phyloP scores from a whole-genome alignment of 83 land plant genomes.

The Picea mariana region DNA sequence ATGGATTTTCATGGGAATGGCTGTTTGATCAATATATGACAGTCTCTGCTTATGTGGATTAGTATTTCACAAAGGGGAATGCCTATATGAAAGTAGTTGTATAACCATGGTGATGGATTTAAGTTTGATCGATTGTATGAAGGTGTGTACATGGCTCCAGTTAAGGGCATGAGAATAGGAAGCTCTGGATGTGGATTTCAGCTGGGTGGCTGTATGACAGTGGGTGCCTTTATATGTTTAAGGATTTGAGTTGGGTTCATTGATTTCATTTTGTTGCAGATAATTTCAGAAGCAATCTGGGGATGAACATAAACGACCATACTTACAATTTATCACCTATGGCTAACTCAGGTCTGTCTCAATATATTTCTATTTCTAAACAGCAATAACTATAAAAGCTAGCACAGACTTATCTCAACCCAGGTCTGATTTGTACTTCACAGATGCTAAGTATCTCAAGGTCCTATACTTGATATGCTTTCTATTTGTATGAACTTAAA shows the following conservation, averaged over 20 bases:
- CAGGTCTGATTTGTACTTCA: no score
- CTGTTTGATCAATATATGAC: no score
- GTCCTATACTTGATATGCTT: no score
- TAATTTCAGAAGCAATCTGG: background rate
- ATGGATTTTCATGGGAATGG: no score
- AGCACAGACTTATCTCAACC: no score
- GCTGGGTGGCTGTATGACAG: background rate
- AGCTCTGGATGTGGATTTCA: constrained; percentile 1
- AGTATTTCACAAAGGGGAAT: background rate
- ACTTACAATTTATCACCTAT: constrained; percentile 6
- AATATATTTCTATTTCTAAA: background rate
- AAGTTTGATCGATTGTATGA: background rate
- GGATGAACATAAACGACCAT: background rate
- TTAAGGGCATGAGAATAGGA: background rate
- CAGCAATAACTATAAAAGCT: background rate
- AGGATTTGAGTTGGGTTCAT: background rate
- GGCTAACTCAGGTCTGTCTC: constrained; percentile 16
- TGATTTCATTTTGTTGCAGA: background rate
- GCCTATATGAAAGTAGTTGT: background rate
- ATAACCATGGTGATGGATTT: background rate
- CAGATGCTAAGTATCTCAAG: no score
- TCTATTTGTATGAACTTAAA: no score
- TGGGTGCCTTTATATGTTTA: background rate
- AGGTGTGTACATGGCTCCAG: background rate
- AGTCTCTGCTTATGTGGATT: no score